These are phyloP conservation scores for Trifolium fragiferum DNA, from an alignment of 306 rosid species.

Conservation along the genomic window DNA sequence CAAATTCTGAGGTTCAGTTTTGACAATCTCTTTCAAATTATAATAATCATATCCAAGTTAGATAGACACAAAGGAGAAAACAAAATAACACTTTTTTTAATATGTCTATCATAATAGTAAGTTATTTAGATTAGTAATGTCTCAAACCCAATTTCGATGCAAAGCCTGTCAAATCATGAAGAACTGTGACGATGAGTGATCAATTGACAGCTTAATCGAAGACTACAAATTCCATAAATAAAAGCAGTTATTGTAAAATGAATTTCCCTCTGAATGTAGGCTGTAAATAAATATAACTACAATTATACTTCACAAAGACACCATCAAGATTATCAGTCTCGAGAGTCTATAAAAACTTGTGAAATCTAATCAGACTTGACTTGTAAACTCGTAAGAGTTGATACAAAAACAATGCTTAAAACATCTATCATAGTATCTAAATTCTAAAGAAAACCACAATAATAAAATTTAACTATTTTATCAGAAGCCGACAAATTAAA, in stretches of 20 bases:
- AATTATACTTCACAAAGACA: neutral
- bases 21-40: constrained; percentile 30
- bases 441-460: neutral
- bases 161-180: constrained; percentile 1
- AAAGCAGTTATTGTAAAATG: neutral
- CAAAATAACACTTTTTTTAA: constrained; percentile 6
- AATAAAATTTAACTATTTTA: neutral
- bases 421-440: neutral
- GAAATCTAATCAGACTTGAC: neutral
- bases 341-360: neutral
- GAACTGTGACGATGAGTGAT: too few relatives aligned
- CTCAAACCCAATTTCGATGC: neutral
- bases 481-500: neutral
- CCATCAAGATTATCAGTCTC: neutral
- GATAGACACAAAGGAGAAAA: constrained; percentile 20
- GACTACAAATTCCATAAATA: too few relatives aligned
- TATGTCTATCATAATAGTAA: constrained; percentile 1
- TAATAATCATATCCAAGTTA: constrained; percentile 32
- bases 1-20: constrained; percentile 26
- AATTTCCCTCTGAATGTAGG: neutral
- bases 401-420: neutral
- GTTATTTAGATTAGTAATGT: constrained; percentile 23
- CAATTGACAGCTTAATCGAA: too few relatives aligned
- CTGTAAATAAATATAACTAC: neutral
- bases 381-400: neutral